Conservation (phyloP, 345 rosid genomes). For the Viola odorata region DNA sequence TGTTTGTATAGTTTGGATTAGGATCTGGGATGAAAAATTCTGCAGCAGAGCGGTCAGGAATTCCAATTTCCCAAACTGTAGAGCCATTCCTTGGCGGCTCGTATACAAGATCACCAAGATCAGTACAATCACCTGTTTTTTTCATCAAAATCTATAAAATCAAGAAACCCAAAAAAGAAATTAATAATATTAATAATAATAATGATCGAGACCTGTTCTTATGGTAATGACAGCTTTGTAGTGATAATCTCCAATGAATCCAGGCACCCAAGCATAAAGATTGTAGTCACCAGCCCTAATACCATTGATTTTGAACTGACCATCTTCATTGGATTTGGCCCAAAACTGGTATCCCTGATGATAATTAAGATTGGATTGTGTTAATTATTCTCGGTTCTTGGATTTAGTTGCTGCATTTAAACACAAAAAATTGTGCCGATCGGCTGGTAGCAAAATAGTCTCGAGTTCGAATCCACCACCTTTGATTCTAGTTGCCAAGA, state of each 20-base stretch:
- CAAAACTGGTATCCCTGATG: slow-evolving; percentile 79
- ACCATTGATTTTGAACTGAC: slow-evolving; percentile 46
- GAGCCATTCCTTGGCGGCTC: slow-evolving; percentile 82
- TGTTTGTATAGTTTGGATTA: slow-evolving; percentile 57
- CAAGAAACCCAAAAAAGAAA: not conserved
- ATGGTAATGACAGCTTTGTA: slow-evolving; percentile 38
- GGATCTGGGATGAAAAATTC: slow-evolving; percentile 81
- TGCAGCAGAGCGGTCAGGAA: slow-evolving; percentile 73
- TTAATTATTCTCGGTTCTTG: too few relatives aligned
- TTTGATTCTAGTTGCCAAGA: slow-evolving; percentile 87
- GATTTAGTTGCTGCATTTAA: slow-evolving; percentile 17
- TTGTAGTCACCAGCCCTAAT: slow-evolving; percentile 53
- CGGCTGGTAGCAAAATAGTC: too few relatives aligned
- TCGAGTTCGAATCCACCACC: too few relatives aligned
- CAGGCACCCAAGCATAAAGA: slow-evolving; percentile 78
- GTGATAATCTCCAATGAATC: slow-evolving; percentile 82
- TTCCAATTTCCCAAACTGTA: slow-evolving; percentile 89
- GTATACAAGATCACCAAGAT: slow-evolving; percentile 55
- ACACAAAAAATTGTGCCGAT: too few relatives aligned
- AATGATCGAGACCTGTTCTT: slow-evolving; percentile 39
- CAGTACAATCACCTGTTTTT: slow-evolving; percentile 39
- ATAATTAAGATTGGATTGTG: too few relatives aligned
- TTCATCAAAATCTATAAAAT: not conserved
- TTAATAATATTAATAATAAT: not conserved
- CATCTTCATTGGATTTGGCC: slow-evolving; percentile 54